A percentile compares a stretch with the other conserved stretches of the same genome.
phyloP scores from a whole-genome alignment of 805 yeast genomes.

The Wickerhamomyces canadensis region DNA sequence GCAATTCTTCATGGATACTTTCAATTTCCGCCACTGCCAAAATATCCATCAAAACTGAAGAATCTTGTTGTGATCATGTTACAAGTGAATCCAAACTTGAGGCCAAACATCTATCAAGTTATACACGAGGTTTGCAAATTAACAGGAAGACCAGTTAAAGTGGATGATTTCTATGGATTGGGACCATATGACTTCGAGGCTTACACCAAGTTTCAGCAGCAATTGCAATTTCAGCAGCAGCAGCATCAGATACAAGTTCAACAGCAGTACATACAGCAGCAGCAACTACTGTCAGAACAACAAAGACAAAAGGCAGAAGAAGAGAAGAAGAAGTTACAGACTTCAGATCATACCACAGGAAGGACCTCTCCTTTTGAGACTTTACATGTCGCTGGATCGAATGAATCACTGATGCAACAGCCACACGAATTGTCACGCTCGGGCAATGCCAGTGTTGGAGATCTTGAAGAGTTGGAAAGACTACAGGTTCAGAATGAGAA shows the following conservation, averaged over 20 bases:
- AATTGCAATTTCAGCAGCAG: conserved; percentile 32
- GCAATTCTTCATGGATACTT: conserved; percentile 83
- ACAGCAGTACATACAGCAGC: conserved; percentile 13
- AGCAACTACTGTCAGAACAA: conserved; percentile 16
- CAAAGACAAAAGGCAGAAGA: conserved; percentile 12
- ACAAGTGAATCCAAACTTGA: conserved; percentile 71
- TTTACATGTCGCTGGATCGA: background rate
- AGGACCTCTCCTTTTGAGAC: conserved; percentile 2
- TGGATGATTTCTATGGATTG: conserved; percentile 33
- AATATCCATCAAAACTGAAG: conserved; percentile 64
- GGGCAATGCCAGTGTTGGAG: conserved; percentile 23
- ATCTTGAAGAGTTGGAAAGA: conserved; percentile 5
- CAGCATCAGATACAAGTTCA: conserved; percentile 29
- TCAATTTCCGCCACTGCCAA: conserved; percentile 67
- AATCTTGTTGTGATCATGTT: conserved; percentile 73
- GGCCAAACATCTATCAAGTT: conserved; percentile 89
- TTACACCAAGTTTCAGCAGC: conserved; percentile 44
- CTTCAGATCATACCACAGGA: conserved; percentile 4
- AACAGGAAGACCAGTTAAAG: conserved; percentile 45
- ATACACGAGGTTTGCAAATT: conserved; percentile 56
- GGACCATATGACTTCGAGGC: conserved; percentile 57
- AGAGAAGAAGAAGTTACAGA: conserved; percentile 5
- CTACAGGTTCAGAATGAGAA: conserved; percentile 1
- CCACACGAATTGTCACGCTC: conserved; percentile 19
- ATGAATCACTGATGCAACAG: conserved; percentile 7